These are phyloP conservation scores for Inga leiocalycina DNA, from an alignment of 306 rosid genomes.

Conservation along the genomic window DNA sequence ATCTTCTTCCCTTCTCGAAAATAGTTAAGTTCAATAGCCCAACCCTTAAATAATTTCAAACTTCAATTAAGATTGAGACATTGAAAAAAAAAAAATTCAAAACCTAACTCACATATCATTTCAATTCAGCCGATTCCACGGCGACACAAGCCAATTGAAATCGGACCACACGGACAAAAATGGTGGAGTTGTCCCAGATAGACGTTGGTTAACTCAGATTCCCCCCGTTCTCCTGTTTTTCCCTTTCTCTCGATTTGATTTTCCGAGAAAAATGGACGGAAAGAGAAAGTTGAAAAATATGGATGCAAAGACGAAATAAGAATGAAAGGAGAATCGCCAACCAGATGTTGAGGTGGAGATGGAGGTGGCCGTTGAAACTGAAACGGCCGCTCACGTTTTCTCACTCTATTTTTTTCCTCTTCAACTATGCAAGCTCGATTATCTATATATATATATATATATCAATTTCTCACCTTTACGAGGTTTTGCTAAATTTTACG, in stretches of 20 bases:
- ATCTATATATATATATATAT: constrained; percentile 10
- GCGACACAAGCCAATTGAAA: constrained; percentile 7
- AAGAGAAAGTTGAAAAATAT: constrained; percentile 27
- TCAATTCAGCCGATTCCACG: background rate
- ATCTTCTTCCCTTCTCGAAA: constrained; percentile 40
- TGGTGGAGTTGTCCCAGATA: background rate
- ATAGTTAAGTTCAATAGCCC: background rate
- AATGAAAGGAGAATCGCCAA: constrained; percentile 31
- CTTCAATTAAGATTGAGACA: constrained; percentile 14
- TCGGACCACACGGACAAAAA: background rate
- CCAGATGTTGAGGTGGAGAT: constrained; percentile 40
- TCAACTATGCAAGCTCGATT: constrained; percentile 9
- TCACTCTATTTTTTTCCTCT: background rate
- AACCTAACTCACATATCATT: background rate
- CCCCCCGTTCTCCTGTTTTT: background rate
- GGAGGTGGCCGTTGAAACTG: constrained; percentile 44
- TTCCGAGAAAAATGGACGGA: constrained; percentile 31
- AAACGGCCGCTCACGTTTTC: constrained; percentile 33
- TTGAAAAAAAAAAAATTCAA: background rate
- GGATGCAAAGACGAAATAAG: constrained; percentile 7
- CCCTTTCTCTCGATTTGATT: background rate
- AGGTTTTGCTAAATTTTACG: constrained; percentile 3
- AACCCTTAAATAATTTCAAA: background rate
- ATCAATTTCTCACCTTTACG: background rate
- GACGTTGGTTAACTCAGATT: constrained; percentile 26